Evolutionary conservation across 495 filamentous ascomycete genomes (phyloP), one percentile per base, ranked within the genome.

Genomic region (Lasiosphaeria miniovina): DNA sequence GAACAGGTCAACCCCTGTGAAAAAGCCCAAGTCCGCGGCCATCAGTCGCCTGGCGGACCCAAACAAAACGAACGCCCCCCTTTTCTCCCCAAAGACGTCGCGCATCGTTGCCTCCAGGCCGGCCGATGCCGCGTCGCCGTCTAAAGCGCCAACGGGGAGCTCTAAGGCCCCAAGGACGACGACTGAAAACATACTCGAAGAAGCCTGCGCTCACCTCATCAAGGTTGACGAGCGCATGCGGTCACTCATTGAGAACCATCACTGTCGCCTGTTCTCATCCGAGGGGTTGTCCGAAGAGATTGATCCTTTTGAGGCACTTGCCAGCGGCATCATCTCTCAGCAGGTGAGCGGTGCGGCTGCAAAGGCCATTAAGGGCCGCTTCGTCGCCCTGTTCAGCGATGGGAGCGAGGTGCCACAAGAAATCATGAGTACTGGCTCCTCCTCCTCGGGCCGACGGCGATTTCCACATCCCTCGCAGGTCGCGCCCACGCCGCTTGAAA

Each of bases 271-370:
- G 11, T 96, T 97, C 74, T 89, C 89, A 6, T 83, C 91, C 3
- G 86, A 88, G 54, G 93, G 91, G 0, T 74, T 98, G 15, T 84
- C 86, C 15, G 93, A 97, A 74, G 75, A 84, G 62, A 82, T 96
- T 61, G 89, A 98, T 71, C 93, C 94, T 4, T 98, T 97, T 69
- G 86, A 85, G 54, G 87, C 86, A 55, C 81, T 98, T 45, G 81
- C 82, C 32, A 89, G 85, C 70, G 88, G 91, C 50, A 97, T 98
- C 64, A 96, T 98, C 59, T 90, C 90, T 49, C 94, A 98, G 72
- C 94, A 98, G 71, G 93, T 98, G 11, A 94, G 91, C 15, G 91
- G 93, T 15, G 90, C 91, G 4, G 94, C 94, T 3, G 95, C 94
- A 32, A 87, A 82, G 59, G 86, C 89, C 4, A 97, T 98, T 68